phyloP scores from a whole-genome alignment of 106 monocot species.

The Acanthochlamys bracteata region DNA sequence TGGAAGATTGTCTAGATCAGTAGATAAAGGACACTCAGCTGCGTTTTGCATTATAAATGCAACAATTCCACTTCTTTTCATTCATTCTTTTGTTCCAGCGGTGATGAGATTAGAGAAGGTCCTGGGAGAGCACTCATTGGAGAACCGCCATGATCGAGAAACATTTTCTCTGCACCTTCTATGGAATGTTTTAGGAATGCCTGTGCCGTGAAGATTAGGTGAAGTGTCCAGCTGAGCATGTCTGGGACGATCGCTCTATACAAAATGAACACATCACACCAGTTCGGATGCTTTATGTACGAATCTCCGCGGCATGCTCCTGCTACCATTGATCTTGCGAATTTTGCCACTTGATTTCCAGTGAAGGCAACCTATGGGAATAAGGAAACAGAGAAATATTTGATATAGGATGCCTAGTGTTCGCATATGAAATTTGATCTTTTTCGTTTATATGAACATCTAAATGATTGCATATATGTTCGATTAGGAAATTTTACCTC shows the following conservation, averaged over 20 bases:
- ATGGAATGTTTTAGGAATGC: slow-evolving; percentile 11
- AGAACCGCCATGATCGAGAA: slow-evolving; percentile 17
- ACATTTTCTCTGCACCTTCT: slow-evolving; percentile 4
- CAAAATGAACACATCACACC: slow-evolving; percentile 57
- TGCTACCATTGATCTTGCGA: slow-evolving; percentile 38
- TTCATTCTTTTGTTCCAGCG: not conserved
- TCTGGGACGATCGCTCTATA: slow-evolving; percentile 60
- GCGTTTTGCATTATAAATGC: too few species aligned
- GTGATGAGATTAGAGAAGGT: not conserved
- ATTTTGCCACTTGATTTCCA: slow-evolving; percentile 45
- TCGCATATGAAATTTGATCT: too few species aligned
- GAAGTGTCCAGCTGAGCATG: slow-evolving; percentile 59
- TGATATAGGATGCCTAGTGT: too few species aligned
- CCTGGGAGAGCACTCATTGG: slow-evolving; percentile 9
- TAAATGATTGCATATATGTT: too few species aligned
- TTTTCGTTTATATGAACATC: too few species aligned
- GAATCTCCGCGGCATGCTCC: slow-evolving; percentile 66
- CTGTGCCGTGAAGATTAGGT: slow-evolving; percentile 24
- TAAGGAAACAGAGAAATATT: too few species aligned
- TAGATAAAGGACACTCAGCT: too few species aligned
- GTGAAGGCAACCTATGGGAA: slow-evolving; percentile 42
- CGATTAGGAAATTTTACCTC: too few species aligned
- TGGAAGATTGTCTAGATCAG: too few species aligned
- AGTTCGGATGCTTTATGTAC: slow-evolving; percentile 53
- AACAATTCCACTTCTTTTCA: too few species aligned